Evolutionary conservation across 805 yeast genomes (phyloP).

Genomic region (Grigorovia transvaalensis): DNA sequence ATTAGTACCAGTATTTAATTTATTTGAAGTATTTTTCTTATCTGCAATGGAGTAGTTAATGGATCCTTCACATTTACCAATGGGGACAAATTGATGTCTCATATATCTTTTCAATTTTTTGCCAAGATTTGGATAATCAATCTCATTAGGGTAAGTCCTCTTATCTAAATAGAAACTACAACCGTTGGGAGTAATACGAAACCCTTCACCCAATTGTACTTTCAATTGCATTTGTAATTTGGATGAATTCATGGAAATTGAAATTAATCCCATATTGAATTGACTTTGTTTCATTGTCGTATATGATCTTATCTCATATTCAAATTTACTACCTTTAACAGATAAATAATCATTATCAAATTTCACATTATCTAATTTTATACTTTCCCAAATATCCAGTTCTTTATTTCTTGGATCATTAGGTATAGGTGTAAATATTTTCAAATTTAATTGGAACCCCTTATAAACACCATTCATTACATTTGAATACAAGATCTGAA

Average conservation of each 20-base stretch:
- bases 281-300: slow-evolving; percentile 11
- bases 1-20: slow-evolving; percentile 2
- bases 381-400: slow-evolving; percentile 36
- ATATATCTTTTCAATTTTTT: slow-evolving; percentile 20
- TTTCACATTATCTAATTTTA: slow-evolving; percentile 28
- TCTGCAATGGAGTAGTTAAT: slow-evolving; percentile 24
- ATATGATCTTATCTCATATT: slow-evolving; percentile 10
- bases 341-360: slow-evolving; percentile 13
- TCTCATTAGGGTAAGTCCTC: slow-evolving; percentile 11
- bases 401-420: slow-evolving; percentile 1
- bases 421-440: slow-evolving; percentile 26
- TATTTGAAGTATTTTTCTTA: slow-evolving; percentile 4
- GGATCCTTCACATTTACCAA: slow-evolving; percentile 52
- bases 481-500: slow-evolving; percentile 43
- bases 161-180: slow-evolving; percentile 56
- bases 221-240: slow-evolving; percentile 6
- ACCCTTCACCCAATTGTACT: slow-evolving; percentile 35
- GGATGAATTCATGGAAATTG: slow-evolving; percentile 6
- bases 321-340: slow-evolving; percentile 12
- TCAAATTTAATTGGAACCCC: slow-evolving; percentile 44
- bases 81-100: slow-evolving; percentile 83
- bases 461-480: slow-evolving; percentile 41
- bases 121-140: slow-evolving; percentile 53
- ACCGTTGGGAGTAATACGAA: slow-evolving; percentile 72
- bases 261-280: slow-evolving; percentile 3